These are phyloP conservation scores for Naganishia vishniacii DNA, from an alignment of 768 basidiomycete species.

Conservation along the genomic window DNA sequence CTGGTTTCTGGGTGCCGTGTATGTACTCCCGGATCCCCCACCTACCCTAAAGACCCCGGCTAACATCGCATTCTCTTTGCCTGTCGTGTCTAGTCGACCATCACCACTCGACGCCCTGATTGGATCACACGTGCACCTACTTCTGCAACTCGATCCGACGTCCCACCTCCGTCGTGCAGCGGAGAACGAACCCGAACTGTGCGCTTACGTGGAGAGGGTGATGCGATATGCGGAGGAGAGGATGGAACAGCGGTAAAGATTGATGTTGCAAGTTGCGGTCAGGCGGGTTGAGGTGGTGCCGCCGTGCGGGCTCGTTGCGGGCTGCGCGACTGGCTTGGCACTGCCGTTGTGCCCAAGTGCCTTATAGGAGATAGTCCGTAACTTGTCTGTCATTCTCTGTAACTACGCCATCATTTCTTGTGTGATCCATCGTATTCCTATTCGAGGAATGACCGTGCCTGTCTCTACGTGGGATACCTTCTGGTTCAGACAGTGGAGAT, in stretches of 20 bases:
- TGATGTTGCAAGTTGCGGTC: too few relatives aligned
- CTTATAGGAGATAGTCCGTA: too few relatives aligned
- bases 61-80: not conserved
- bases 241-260: not conserved
- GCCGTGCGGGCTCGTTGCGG: too few relatives aligned
- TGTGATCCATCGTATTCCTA: too few relatives aligned
- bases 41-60: not conserved
- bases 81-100: constrained; percentile 14
- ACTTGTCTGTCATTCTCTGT: too few relatives aligned
- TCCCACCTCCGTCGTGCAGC: constrained; percentile 16
- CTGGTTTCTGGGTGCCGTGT: constrained; percentile 27
- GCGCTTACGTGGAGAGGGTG: constrained; percentile 21
- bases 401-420: too few relatives aligned
- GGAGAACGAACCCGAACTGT: constrained; percentile 19
- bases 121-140: constrained; percentile 26
- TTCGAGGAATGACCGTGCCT: too few relatives aligned
- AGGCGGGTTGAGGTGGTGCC: too few relatives aligned
- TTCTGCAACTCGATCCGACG: constrained; percentile 13
- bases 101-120: constrained; percentile 29
- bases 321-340: too few relatives aligned
- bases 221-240: constrained; percentile 14
- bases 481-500: too few relatives aligned
- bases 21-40: constrained; percentile 5
- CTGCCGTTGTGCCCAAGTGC: too few relatives aligned
- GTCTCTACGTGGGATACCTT: too few relatives aligned